phyloP scores from a whole-genome alignment of 257 asterid species.

The Striga asiatica region DNA sequence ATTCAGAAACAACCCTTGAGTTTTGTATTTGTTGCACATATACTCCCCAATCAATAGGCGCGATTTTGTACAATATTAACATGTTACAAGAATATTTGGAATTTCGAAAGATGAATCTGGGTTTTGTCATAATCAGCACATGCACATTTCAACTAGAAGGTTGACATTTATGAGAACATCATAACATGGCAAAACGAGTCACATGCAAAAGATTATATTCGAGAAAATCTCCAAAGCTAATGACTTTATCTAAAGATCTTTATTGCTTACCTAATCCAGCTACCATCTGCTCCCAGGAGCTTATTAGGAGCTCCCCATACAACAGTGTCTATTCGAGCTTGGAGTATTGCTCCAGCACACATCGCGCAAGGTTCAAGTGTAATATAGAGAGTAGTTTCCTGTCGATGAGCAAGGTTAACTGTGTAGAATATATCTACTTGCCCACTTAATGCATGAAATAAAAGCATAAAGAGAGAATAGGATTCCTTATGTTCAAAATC shows the following conservation, averaged over 20 bases:
- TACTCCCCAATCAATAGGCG: neutral
- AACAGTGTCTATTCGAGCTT: constrained; percentile 81
- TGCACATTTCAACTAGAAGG: neutral
- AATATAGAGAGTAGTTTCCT: constrained; percentile 81
- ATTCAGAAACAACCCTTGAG: neutral
- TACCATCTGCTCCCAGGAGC: constrained; percentile 99
- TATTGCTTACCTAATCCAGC: constrained; percentile 82
- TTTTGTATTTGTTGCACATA: neutral
- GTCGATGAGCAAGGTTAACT: constrained; percentile 5
- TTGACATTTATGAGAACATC: neutral
- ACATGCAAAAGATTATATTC: constrained; percentile 3
- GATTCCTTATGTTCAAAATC: neutral
- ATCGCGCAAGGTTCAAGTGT: constrained; percentile 99
- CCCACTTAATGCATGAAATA: neutral
- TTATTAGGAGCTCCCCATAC: constrained; percentile 99
- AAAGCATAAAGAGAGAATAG: no score
- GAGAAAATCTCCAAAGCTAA: neutral
- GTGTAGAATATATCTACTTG: neutral
- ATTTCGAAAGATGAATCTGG: neutral
- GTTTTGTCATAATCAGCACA: neutral
- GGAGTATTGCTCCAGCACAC: constrained; percentile 99
- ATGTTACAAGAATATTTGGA: neutral
- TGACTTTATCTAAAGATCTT: neutral
- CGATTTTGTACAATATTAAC: neutral
- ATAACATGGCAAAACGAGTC: constrained; percentile 1